Percentiles rank a stretch among this genome's conserved stretches.
Evolutionary conservation across 768 basidiomycete genomes (phyloP).

Genomic region (Obba rivulosa): DNA sequence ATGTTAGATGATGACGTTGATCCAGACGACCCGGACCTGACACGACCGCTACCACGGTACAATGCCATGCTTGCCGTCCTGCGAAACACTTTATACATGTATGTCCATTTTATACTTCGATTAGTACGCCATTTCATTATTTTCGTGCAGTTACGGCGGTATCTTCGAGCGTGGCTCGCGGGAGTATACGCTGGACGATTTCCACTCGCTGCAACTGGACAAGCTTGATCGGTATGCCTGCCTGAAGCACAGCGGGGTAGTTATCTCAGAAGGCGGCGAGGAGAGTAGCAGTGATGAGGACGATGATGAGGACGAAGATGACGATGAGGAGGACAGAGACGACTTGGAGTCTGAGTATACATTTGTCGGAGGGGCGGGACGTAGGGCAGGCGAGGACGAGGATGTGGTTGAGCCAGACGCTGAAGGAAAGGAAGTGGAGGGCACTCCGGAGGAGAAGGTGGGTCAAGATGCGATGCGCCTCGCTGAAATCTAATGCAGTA

Average conservation of each 20-base stretch:
- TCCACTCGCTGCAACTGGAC: conserved; percentile 73
- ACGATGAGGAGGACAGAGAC: conserved; percentile 39
- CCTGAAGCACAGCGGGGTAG: conserved; percentile 59
- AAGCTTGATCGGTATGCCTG: conserved; percentile 78
- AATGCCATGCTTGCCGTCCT: conserved; percentile 87
- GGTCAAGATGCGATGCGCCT: neutral
- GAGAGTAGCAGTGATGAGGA: conserved; percentile 60
- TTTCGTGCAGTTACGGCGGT: conserved; percentile 65
- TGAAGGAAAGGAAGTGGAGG: conserved; percentile 5
- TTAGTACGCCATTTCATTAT: neutral
- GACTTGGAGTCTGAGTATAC: conserved; percentile 29
- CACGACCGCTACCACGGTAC: conserved; percentile 68
- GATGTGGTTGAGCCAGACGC: neutral
- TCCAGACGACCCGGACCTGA: conserved; percentile 56
- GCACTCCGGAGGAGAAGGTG: neutral
- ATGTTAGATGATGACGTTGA: conserved; percentile 34
- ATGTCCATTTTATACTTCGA: conserved; percentile 21
- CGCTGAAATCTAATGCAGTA: too few species aligned
- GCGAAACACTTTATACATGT: conserved; percentile 85
- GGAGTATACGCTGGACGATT: conserved; percentile 90
- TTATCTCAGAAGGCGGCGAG: conserved; percentile 57
- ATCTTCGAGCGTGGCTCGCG: conserved; percentile 78
- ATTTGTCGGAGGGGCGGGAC: conserved; percentile 1
- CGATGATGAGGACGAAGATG: conserved; percentile 51
- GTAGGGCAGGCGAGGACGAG: too few species aligned